phyloP scores from a whole-genome alignment of 176 grass and related monocot genomes.

The Zea mays region Zm-B73-REFERENCE-NAM-5.0 NC_050103.1:170362001-170362500 shows the following conservation, averaged over 20 bases:
- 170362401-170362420: constrained; percentile 38
- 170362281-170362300: not conserved
- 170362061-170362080: constrained; percentile 24
- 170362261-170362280: constrained; percentile 8
- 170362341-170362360: constrained; percentile 15
- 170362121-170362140: not conserved
- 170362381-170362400: constrained; percentile 32
- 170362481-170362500: constrained; percentile 54
- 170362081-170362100: constrained; percentile 2
- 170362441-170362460: constrained; percentile 68
- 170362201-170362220: constrained; percentile 8
- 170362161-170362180: not conserved
- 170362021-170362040: constrained; percentile 56
- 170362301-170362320: constrained; percentile 11
- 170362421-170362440: constrained; percentile 58
- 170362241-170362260: not conserved
- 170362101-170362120: constrained; percentile 1
- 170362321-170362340: constrained; percentile 25
- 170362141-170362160: constrained; percentile 22
- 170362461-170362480: constrained; percentile 61
- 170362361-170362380: constrained; percentile 24
- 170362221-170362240: constrained; percentile 14
- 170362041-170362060: constrained; percentile 52
- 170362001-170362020: constrained; percentile 66
- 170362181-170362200: constrained; percentile 19